phyloP scores from a whole-genome alignment of 306 rosid genomes.

The Rosa rugosa region DNA sequence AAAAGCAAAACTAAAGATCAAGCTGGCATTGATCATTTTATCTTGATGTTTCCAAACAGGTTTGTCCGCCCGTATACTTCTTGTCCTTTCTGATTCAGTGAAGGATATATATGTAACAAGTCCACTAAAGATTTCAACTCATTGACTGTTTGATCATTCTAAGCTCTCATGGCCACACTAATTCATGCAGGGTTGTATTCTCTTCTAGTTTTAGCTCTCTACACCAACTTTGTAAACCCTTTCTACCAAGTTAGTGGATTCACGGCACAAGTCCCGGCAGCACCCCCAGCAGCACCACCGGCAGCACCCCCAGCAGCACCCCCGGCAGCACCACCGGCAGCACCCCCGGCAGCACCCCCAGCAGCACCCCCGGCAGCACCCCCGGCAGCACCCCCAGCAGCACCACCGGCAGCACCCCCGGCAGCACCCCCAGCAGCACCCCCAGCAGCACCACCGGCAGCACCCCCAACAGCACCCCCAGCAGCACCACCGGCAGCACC shows the following conservation, averaged over 20 bases:
- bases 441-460: neutral
- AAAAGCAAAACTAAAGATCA: neutral
- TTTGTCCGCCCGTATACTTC: neutral
- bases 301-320: neutral
- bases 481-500: neutral
- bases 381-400: neutral
- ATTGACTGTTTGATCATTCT: neutral
- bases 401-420: neutral
- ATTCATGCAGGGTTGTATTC: neutral
- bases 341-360: neutral
- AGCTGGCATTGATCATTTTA: neutral
- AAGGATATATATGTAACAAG: neutral
- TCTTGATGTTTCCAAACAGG: neutral
- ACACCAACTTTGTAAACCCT: neutral
- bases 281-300: neutral
- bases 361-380: neutral
- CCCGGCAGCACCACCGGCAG: neutral
- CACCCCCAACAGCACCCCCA: neutral
- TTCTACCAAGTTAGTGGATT: neutral
- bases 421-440: neutral
- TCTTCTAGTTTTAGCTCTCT: neutral
- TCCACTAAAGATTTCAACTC: neutral
- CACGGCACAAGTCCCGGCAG: neutral
- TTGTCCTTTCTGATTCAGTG: slow-evolving; percentile 5
- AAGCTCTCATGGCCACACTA: slow-evolving; percentile 13